These are phyloP conservation scores for Anethum foeniculum DNA, from an alignment of 140 eudicot genomes.

Conservation along the genomic window DNA sequence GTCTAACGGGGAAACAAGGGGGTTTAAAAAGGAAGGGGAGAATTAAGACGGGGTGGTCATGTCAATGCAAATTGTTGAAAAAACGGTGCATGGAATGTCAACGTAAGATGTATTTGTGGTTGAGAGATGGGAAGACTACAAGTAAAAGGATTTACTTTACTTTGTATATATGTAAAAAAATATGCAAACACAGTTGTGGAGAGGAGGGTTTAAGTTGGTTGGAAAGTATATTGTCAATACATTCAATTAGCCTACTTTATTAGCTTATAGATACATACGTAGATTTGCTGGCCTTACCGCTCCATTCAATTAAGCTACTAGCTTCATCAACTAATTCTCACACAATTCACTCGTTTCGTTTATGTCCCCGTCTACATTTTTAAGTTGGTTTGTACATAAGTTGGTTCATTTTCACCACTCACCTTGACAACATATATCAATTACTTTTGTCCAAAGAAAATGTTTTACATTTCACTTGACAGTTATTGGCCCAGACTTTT, in stretches of 20 bases:
- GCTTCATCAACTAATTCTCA: background rate
- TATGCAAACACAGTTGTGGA: constrained; percentile 2
- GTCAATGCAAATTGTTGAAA: background rate
- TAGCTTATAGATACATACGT: background rate
- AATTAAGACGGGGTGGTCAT: background rate
- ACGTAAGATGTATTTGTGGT: background rate
- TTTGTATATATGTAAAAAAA: too few relatives aligned
- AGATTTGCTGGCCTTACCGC: constrained; percentile 2
- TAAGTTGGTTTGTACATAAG: too few relatives aligned
- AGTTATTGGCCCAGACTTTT: background rate
- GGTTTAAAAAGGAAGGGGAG: constrained; percentile 1
- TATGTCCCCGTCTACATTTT: too few relatives aligned
- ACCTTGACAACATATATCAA: too few relatives aligned
- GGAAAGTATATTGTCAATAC: constrained; percentile 2
- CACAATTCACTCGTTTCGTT: background rate
- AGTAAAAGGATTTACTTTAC: too few relatives aligned
- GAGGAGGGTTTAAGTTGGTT: constrained; percentile 11
- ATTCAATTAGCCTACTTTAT: constrained; percentile 17
- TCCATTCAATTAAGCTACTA: background rate
- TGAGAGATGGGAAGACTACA: background rate
- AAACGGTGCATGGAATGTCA: background rate
- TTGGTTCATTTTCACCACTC: too few relatives aligned
- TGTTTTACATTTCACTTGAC: background rate
- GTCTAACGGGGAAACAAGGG: background rate
- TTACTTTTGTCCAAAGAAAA: too few relatives aligned